These are phyloP conservation scores for Neonectria faginata DNA, from an alignment of 2,329 filamentous ascomycete species.

Conservation along the genomic window DNA sequence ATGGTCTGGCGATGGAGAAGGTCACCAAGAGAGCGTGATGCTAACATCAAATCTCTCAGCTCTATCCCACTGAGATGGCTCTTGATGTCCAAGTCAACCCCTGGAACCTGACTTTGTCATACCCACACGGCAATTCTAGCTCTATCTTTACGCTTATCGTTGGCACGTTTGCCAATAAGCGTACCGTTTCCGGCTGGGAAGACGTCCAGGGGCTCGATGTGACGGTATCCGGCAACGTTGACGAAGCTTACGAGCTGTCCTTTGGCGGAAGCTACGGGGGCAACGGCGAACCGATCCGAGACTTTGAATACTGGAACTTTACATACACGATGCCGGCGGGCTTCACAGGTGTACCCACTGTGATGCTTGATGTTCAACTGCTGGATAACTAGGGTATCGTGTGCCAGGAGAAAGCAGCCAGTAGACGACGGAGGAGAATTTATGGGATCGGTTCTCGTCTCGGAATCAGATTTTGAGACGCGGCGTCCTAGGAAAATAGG, in stretches of 20 bases:
- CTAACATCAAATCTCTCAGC: constrained; percentile 46
- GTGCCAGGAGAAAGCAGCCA: too few relatives aligned
- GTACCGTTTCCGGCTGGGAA: constrained; percentile 57
- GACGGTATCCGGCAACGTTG: constrained; percentile 58
- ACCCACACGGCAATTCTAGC: constrained; percentile 62
- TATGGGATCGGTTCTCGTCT: too few relatives aligned
- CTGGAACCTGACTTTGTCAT: constrained; percentile 59
- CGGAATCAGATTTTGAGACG: background rate
- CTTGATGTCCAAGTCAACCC: constrained; percentile 29
- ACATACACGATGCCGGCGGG: constrained; percentile 55
- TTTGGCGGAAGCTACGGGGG: constrained; percentile 58
- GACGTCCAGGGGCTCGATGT: constrained; percentile 63
- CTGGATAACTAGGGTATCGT: background rate
- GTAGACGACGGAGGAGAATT: background rate
- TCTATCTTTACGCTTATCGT: constrained; percentile 65
- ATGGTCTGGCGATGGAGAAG: background rate
- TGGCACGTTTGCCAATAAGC: constrained; percentile 57
- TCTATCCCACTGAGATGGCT: constrained; percentile 50
- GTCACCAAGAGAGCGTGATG: constrained; percentile 50
- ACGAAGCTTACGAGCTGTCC: constrained; percentile 52
- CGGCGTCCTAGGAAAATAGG: too few relatives aligned
- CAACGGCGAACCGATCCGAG: constrained; percentile 44
- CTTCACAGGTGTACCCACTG: constrained; percentile 18
- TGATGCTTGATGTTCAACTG: constrained; percentile 22
- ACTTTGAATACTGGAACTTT: constrained; percentile 62